Evolutionary conservation across 164 flowering plant genomes (phyloP).

Genomic region (Aristolochia contorta): DNA sequence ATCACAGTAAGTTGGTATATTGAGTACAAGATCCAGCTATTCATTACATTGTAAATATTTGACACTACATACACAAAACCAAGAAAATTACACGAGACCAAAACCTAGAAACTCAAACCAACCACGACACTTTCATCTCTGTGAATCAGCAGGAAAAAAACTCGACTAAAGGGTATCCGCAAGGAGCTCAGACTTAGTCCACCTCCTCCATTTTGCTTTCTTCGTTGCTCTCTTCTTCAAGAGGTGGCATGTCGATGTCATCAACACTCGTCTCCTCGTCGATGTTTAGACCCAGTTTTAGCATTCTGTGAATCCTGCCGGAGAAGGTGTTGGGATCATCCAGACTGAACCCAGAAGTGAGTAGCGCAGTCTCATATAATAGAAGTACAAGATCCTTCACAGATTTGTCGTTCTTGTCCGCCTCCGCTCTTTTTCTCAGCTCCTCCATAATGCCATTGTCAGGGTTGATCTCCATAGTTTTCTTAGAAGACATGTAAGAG

Average conservation of each 20-base stretch:
- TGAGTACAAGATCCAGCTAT: no score
- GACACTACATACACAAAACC: no score
- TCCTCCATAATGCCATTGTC: constrained; percentile 66
- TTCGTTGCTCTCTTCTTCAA: constrained; percentile 19
- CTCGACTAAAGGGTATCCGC: no score
- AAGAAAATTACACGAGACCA: no score
- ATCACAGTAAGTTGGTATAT: no score
- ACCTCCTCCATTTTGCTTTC: constrained; percentile 30
- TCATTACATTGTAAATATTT: no score
- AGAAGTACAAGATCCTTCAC: constrained; percentile 52
- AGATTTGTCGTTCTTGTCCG: constrained; percentile 55
- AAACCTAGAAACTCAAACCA: no score
- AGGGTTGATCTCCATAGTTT: constrained; percentile 68
- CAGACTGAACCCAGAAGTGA: constrained; percentile 55
- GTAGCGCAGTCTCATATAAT: constrained; percentile 49
- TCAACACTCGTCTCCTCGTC: constrained; percentile 31
- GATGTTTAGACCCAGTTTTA: constrained; percentile 54
- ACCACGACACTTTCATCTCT: no score
- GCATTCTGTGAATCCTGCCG: constrained; percentile 49
- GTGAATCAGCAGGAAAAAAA: no score
- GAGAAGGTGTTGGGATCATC: constrained; percentile 57
- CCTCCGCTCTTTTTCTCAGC: constrained; percentile 59
- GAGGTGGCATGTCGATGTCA: constrained; percentile 18
- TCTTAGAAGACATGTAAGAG: constrained; percentile 67
- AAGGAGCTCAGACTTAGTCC: constrained; percentile 3